Percentiles rank a stretch among this genome's conserved stretches.
phyloP scores from a whole-genome alignment of 352 stramenopile species.

The Phytophthora tubulina region DNA sequence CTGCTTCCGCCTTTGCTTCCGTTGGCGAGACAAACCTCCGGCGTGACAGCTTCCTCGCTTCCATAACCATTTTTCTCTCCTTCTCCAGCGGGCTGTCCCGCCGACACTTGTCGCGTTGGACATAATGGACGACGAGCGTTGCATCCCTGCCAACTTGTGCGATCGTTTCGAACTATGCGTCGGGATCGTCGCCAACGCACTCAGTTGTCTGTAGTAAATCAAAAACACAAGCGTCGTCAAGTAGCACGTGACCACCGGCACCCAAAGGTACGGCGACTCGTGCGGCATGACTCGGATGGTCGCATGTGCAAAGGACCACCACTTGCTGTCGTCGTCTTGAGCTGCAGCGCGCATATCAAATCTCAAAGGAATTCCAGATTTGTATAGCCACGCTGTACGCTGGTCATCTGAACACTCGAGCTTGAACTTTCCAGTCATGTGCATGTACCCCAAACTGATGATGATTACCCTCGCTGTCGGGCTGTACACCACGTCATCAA shows the following conservation, averaged over 20 bases:
- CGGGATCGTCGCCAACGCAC: slow-evolving; percentile 69
- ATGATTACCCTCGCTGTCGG: slow-evolving; percentile 10
- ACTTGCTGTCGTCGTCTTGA: slow-evolving; percentile 51
- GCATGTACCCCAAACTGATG: background rate
- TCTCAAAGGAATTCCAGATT: slow-evolving; percentile 8
- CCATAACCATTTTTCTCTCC: slow-evolving; percentile 16
- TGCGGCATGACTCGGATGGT: slow-evolving; percentile 85
- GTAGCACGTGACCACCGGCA: slow-evolving; percentile 79
- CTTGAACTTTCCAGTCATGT: background rate
- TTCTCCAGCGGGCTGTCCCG: slow-evolving; percentile 24
- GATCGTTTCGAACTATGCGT: slow-evolving; percentile 25
- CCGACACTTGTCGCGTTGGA: slow-evolving; percentile 38
- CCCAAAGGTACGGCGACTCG: slow-evolving; percentile 82
- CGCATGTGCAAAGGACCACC: slow-evolving; percentile 84
- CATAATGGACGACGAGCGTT: slow-evolving; percentile 40
- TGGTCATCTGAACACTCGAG: background rate
- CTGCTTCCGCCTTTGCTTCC: slow-evolving; percentile 11
- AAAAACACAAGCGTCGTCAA: slow-evolving; percentile 80
- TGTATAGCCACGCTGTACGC: background rate
- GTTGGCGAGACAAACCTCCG: slow-evolving; percentile 19
- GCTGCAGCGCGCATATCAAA: slow-evolving; percentile 8
- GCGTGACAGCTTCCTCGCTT: slow-evolving; percentile 16
- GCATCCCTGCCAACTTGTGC: slow-evolving; percentile 7
- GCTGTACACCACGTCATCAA: slow-evolving; percentile 16
- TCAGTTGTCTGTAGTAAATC: slow-evolving; percentile 77